Base-by-base conservation (phyloP, 1,284 basidiomycete genomes). In the Leccinum subatratum region DNA sequence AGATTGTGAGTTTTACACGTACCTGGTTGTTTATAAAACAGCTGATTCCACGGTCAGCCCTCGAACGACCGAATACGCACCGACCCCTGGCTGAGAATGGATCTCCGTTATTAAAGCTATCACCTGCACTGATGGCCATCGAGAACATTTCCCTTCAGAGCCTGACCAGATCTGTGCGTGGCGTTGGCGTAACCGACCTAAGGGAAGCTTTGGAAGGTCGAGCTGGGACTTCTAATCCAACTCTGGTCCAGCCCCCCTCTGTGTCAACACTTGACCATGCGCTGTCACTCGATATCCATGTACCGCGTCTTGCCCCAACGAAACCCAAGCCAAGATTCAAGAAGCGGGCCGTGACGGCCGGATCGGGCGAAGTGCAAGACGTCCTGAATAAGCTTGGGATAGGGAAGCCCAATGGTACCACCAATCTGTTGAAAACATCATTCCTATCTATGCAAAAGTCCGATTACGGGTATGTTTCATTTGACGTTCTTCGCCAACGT, bases 141-240 rank as follows among this genome's bases (percentile, higher is more conserved):
- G 91, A 94, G 69, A 95, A 95, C 75, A 81, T 92, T 28, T 95
- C 93, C 4, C 81, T 93, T 63, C 90, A 91, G 73, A 93, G 91
- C 70, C 80, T 95, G 64, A 84, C 88, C 42, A 85, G 90, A 62
- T 90, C 90, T 5, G 84, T 86, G 8, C 83, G 88, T 69, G 88
- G 88, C 2, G 87, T 95, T 9, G 94, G 94, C 32, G 93, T 96
- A 14, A 88, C 86, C 1, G 93, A 95, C 74, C 82, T 96, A 58
- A 83, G 93, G 64, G 93, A 95, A 71, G 94, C 94, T 8, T 79
- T 96, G 3, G 92, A 93, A 79, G 91, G 91, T 20, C 86, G 91
- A 51, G 87, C 84, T 70, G 90, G 88, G 72, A 85, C 90, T 83
- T 93, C 92, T 5, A 93, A 90, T 74, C 83, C 90, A 30, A 85